A percentile compares a stretch with the other conserved stretches of the same genome.
These are phyloP conservation scores for Erysimum cheiri DNA, from an alignment of 441 rosid genomes.

Conservation along the genomic window DNA sequence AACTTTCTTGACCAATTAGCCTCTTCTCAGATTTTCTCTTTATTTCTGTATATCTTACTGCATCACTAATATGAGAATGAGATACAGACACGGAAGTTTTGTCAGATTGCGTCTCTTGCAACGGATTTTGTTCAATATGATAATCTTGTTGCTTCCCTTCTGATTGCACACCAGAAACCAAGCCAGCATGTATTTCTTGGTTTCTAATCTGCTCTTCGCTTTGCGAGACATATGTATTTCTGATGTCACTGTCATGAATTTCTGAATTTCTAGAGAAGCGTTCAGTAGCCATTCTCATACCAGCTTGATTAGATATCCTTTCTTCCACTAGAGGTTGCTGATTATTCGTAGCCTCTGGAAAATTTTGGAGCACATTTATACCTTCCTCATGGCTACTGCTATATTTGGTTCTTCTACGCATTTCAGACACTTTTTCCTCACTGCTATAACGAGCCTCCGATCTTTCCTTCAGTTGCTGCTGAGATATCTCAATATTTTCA, in stretches of 20 bases:
- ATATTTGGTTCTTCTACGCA: conserved; percentile 50
- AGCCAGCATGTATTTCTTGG: conserved; percentile 45
- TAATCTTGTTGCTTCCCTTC: conserved; percentile 48
- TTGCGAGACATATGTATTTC: conserved; percentile 47
- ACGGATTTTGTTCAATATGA: conserved; percentile 46
- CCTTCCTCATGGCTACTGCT: conserved; percentile 56
- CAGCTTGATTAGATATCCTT: conserved; percentile 44
- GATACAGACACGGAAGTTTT: conserved; percentile 55
- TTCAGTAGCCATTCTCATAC: conserved; percentile 50
- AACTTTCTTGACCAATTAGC: conserved; percentile 52
- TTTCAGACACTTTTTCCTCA: conserved; percentile 41
- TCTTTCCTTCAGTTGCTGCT: conserved; percentile 41
- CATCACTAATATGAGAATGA: conserved; percentile 46
- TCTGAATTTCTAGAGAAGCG: conserved; percentile 45
- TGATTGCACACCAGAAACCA: conserved; percentile 46
- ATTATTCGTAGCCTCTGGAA: conserved; percentile 42
- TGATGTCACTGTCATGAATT: conserved; percentile 41
- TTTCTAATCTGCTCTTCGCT: conserved; percentile 51
- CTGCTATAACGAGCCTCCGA: conserved; percentile 49
- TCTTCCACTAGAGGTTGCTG: conserved; percentile 49
- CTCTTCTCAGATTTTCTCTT: conserved; percentile 52
- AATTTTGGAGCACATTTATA: conserved; percentile 44
- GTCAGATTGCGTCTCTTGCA: conserved; percentile 49
- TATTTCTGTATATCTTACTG: conserved; percentile 45
- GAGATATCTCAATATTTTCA: conserved; percentile 40